Conservation (phyloP, 352 stramenopile species). For the Hyaloperonospora arabidopsidis region DNA sequence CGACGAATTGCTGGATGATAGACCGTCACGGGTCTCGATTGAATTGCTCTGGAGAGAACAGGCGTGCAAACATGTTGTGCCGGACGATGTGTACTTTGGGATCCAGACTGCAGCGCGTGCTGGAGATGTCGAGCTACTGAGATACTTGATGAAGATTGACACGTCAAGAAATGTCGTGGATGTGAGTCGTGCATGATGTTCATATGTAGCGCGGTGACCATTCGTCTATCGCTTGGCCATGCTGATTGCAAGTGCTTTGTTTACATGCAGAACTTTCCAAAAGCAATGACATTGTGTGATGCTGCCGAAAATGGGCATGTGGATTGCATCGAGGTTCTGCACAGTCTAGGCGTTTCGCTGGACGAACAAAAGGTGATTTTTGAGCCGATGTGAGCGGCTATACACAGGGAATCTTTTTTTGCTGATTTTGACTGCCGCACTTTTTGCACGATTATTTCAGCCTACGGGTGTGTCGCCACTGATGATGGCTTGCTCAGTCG, state of each 20-base stretch:
- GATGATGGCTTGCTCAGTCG: conserved; percentile 80
- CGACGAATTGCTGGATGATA: conserved; percentile 54
- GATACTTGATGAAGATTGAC: conserved; percentile 64
- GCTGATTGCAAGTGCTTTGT: conserved; percentile 11
- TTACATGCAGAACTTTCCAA: conserved; percentile 50
- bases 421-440: conserved; percentile 7
- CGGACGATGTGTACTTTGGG: conserved; percentile 68
- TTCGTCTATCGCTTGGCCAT: background rate
- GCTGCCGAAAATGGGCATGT: conserved; percentile 75
- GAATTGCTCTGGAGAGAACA: conserved; percentile 64
- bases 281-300: conserved; percentile 73
- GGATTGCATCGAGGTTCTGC: conserved; percentile 75
- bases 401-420: background rate
- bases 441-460: conserved; percentile 25
- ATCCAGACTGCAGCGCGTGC: conserved; percentile 61
- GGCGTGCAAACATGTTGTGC: conserved; percentile 55
- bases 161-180: conserved; percentile 49
- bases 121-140: conserved; percentile 65
- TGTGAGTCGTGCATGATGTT: conserved; percentile 24
- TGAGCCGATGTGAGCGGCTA: background rate
- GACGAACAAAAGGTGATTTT: conserved; percentile 77
- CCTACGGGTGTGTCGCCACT: conserved; percentile 70
- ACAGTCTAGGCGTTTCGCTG: conserved; percentile 70
- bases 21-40: conserved; percentile 50
- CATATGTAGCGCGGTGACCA: background rate